Conservation (phyloP, 441 rosid genomes). For the Populus hybrid region DNA sequence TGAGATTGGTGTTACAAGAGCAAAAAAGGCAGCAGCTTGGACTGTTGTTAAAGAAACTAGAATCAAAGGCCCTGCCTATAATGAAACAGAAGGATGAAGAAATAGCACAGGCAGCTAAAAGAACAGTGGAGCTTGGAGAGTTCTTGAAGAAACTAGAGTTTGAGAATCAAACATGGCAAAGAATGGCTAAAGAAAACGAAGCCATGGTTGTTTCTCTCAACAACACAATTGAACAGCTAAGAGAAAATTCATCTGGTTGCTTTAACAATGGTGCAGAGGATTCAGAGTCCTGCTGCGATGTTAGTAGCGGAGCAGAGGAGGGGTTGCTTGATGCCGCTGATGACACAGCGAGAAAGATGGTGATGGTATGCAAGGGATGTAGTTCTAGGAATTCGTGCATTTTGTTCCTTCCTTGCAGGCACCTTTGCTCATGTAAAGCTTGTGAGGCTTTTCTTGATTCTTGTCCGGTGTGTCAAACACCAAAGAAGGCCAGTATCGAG, state of each 20-base stretch:
- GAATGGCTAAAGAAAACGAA: constrained; percentile 60
- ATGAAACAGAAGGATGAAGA: constrained; percentile 63
- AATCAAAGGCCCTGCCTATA: constrained; percentile 37
- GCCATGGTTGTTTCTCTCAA: constrained; percentile 51
- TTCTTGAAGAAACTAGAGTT: constrained; percentile 49
- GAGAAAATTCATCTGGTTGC: constrained; percentile 36
- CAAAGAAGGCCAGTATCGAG: constrained; percentile 68
- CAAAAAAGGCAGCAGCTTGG: constrained; percentile 55
- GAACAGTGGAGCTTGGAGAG: constrained; percentile 54
- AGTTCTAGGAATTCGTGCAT: constrained; percentile 38
- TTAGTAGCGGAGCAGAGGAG: constrained; percentile 7
- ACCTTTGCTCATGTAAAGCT: constrained; percentile 65
- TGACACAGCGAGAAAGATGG: constrained; percentile 1
- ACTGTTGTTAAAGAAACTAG: constrained; percentile 41
- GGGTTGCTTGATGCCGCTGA: constrained; percentile 9
- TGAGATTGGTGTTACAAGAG: constrained; percentile 50
- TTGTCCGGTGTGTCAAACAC: constrained; percentile 68
- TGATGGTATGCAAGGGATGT: constrained; percentile 42
- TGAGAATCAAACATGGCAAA: constrained; percentile 71
- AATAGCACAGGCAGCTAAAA: constrained; percentile 45
- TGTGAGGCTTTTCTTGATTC: constrained; percentile 54
- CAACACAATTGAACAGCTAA: constrained; percentile 46
- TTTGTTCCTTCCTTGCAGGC: constrained; percentile 88
- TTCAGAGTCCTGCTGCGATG: constrained; percentile 45
- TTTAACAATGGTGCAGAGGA: constrained; percentile 38